Base-by-base conservation (phyloP, 495 filamentous ascomycete species). In the Aspergillus indologenus region DNA sequence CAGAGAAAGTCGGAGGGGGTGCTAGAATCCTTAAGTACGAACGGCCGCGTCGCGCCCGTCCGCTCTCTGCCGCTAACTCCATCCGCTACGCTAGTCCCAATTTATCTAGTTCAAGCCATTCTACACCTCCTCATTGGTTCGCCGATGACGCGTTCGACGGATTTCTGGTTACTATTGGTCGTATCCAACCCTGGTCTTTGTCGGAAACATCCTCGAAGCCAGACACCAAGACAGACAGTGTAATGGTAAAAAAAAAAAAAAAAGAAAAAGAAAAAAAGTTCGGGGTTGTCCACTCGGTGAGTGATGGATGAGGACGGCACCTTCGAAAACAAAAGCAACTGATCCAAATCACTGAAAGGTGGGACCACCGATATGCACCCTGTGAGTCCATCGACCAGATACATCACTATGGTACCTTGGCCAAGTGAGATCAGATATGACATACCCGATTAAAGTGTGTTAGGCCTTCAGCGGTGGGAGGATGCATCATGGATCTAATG, bases 1-100 rank as follows among this genome's bases (percentile, higher is more conserved):
- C 66, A 69, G 71, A 74, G 69, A 74, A 73, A 75, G 68, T 68
- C 71, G 70, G 73, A 73, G 74, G 71, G 75, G 75, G 72, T 70
- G 72, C 68, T 69, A 74, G 73, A 77, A 75, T 76, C 68, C 76
- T 79, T 79, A 79, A 79, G 75, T 79, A 79, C 75, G 69, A 73
- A 71, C 67, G 70, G 63, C 64, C 71, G 67, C 65, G 65, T 75
- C 69, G 71, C 69, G 64, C 73, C 69, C 65, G 63, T 62, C 69
- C 69, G 65, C 56, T 60, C 61, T 60, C 60, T 69, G 67, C 66
- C 67, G 68, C 65, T 65, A 76, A 71, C 73, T 75, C 75, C 74
- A 78, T 76, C 68, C 54, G 60, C 64, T 53, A 61, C 70, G 59
- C 65, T 77, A 70, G 62, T 60, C 71, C 68, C 56, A 53, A 69